These are phyloP conservation scores for Paramecium sonneborni DNA, from an alignment of 73 alveolate species.

Conservation along the genomic window DNA sequence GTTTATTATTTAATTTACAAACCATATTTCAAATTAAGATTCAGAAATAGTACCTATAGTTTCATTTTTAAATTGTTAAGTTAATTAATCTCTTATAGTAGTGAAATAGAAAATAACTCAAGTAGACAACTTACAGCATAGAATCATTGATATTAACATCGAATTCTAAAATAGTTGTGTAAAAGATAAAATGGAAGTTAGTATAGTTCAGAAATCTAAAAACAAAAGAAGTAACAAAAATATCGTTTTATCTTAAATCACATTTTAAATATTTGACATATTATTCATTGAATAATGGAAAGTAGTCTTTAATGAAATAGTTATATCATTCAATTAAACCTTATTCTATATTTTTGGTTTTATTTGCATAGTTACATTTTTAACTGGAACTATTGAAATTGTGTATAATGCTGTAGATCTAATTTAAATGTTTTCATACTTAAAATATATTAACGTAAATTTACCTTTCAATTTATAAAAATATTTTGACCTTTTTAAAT, in stretches of 20 bases:
- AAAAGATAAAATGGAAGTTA: background rate
- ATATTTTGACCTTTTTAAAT: background rate
- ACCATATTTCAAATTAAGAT: background rate
- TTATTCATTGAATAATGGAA: background rate
- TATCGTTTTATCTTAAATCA: background rate
- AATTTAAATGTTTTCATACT: background rate
- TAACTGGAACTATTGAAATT: background rate
- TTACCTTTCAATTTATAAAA: conserved; percentile 1
- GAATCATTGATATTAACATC: background rate
- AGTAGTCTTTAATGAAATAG: background rate
- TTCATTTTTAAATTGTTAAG: background rate
- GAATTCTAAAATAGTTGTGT: background rate
- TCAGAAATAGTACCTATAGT: background rate
- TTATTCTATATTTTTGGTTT: background rate
- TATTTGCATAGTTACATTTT: background rate
- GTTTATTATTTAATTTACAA: background rate
- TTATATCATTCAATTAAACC: background rate
- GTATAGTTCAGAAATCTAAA: background rate
- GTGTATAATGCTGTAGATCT: background rate
- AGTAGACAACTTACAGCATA: background rate
- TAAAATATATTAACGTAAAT: background rate
- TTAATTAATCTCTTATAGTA: background rate
- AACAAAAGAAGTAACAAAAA: background rate
- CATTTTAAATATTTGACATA: background rate
- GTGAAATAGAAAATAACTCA: background rate